Conservation (phyloP, 352 stramenopile species). For the Plasmopara halstedii region DNA sequence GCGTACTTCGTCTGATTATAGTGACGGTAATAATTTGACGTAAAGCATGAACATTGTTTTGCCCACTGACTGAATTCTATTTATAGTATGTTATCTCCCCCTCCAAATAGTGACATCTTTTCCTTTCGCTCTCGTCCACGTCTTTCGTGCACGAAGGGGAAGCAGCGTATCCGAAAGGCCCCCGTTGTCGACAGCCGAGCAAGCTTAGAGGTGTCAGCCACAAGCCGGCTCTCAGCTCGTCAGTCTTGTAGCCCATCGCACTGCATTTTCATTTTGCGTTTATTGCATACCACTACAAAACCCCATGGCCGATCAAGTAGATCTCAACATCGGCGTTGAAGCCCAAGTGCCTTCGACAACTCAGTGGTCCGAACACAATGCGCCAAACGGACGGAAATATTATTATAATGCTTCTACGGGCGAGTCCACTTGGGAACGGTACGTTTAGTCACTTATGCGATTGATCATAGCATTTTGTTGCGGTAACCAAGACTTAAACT, state of each 20-base stretch:
- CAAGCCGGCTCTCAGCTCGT: conserved; percentile 6
- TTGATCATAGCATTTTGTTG: background rate
- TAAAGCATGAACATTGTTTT: no score
- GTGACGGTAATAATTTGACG: no score
- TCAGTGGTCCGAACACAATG: conserved; percentile 87
- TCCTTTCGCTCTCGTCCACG: conserved; percentile 16
- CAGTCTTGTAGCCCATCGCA: conserved; percentile 2
- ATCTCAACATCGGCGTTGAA: conserved; percentile 29
- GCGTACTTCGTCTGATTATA: no score
- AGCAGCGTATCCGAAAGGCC: conserved; percentile 12
- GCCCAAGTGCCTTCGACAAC: conserved; percentile 26
- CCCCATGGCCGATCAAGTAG: conserved; percentile 66
- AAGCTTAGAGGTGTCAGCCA: conserved; percentile 5
- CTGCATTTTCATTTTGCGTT: conserved; percentile 48
- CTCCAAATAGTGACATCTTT: conserved; percentile 6
- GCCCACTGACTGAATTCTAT: no score
- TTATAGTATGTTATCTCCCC: conserved; percentile 9
- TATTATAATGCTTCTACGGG: conserved; percentile 89
- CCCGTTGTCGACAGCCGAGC: conserved; percentile 3
- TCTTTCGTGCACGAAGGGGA: conserved; percentile 15
- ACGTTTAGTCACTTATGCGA: conserved; percentile 6
- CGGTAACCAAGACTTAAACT: background rate
- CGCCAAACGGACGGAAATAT: conserved; percentile 87
- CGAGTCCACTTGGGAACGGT: conserved; percentile 87
- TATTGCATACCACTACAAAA: conserved; percentile 27